phyloP scores from a whole-genome alignment of 805 yeast species.

The Wickerhamomyces canadensis region DNA sequence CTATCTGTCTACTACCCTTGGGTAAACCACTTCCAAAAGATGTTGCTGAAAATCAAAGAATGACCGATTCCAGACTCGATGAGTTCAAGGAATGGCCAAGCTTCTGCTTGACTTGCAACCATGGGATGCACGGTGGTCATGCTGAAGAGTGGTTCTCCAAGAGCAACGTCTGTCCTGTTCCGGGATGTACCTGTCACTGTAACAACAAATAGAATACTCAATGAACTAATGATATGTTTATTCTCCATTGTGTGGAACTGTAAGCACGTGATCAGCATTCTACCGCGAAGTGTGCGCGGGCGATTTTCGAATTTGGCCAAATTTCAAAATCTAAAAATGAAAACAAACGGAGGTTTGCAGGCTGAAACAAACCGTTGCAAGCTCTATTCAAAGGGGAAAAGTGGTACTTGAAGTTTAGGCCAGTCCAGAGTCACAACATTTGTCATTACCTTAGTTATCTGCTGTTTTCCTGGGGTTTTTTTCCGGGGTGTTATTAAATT shows the following conservation, averaged over 20 bases:
- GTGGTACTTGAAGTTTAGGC: background rate
- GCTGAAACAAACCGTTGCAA: too few species aligned
- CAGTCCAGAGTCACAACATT: too few species aligned
- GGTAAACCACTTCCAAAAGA: constrained; percentile 56
- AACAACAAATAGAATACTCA: constrained; percentile 38
- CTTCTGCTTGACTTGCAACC: constrained; percentile 86
- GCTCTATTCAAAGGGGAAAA: too few species aligned
- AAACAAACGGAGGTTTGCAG: too few species aligned
- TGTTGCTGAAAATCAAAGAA: constrained; percentile 6
- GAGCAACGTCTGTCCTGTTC: constrained; percentile 88
- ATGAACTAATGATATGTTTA: background rate
- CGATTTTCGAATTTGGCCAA: too few species aligned
- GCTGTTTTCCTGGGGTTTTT: too few species aligned
- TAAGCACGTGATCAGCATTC: constrained; percentile 1
- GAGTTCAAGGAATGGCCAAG: constrained; percentile 79
- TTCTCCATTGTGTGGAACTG: too few species aligned
- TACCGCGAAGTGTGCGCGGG: too few species aligned
- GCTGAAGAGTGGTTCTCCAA: constrained; percentile 94
- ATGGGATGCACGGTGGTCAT: constrained; percentile 92
- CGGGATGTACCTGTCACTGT: constrained; percentile 85
- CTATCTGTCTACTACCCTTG: constrained; percentile 75
- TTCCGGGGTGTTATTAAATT: too few species aligned
- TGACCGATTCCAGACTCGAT: constrained; percentile 15
- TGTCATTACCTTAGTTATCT: too few species aligned
- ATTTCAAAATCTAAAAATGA: too few species aligned